These are phyloP conservation scores for Tarenaya hassleriana DNA, from an alignment of 345 rosid genomes.

Conservation along the genomic window DNA sequence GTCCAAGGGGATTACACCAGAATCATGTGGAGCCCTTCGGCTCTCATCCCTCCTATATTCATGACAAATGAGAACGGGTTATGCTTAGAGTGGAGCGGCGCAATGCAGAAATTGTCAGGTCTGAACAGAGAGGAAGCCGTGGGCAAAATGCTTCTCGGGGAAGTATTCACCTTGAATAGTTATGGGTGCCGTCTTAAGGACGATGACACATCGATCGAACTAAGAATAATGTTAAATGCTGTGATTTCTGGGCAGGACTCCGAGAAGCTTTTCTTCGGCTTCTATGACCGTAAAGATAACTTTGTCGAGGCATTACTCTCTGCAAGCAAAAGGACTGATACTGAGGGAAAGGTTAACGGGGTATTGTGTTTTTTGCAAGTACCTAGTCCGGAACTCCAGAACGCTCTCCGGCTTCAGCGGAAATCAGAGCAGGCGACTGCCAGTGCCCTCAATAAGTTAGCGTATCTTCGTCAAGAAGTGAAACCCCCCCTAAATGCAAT, in stretches of 20 bases:
- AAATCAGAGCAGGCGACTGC: conserved; percentile 65
- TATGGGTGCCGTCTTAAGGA: conserved; percentile 64
- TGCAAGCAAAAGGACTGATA: conserved; percentile 51
- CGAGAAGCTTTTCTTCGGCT: conserved; percentile 60
- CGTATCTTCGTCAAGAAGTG: conserved; percentile 59
- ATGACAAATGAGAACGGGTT: conserved; percentile 56
- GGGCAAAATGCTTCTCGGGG: conserved; percentile 63
- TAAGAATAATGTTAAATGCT: conserved; percentile 51
- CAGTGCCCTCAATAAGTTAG: conserved; percentile 47
- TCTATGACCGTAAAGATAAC: conserved; percentile 51
- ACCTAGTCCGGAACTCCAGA: conserved; percentile 70
- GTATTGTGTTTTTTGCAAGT: conserved; percentile 67
- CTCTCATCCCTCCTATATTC: conserved; percentile 82
- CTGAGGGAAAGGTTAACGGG: conserved; percentile 60
- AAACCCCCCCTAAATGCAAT: conserved; percentile 53
- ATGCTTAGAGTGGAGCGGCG: conserved; percentile 78
- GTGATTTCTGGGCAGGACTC: conserved; percentile 48
- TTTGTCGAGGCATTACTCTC: conserved; percentile 60
- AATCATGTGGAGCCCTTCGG: conserved; percentile 56
- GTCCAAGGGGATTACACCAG: conserved; percentile 68
- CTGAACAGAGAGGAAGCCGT: conserved; percentile 62
- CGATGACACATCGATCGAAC: conserved; percentile 60
- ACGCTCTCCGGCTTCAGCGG: conserved; percentile 63
- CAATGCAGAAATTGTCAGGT: conserved; percentile 77
- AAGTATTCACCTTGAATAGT: conserved; percentile 53